These are phyloP conservation scores for Penicillium roqueforti DNA, from an alignment of 495 filamentous ascomycete species.

Conservation along the genomic window DNA sequence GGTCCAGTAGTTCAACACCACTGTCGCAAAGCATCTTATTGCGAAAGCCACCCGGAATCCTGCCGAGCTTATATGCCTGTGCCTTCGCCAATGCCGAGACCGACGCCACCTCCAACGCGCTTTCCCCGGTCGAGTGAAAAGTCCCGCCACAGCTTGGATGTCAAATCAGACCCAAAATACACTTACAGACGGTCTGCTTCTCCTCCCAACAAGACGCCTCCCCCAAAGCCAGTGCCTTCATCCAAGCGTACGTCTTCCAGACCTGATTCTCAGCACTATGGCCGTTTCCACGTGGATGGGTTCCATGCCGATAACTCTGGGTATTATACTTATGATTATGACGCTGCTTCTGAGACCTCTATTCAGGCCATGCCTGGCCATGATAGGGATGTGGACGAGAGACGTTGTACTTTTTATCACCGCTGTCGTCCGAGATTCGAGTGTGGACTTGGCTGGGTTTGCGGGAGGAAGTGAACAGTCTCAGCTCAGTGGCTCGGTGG, in stretches of 20 bases:
- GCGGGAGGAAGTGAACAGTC: neutral
- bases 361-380: neutral
- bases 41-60: neutral
- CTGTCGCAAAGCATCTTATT: neutral
- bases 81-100: neutral
- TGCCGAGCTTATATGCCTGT: neutral
- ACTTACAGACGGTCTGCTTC: neutral
- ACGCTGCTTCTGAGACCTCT: constrained; percentile 1
- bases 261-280: neutral
- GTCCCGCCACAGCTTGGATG: neutral
- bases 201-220: neutral
- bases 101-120: neutral
- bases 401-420: neutral
- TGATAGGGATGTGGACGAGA: neutral
- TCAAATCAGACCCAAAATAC: neutral
- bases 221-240: neutral
- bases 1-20: neutral
- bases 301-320: neutral
- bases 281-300: neutral
- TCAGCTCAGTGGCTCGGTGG: neutral
- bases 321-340: neutral
- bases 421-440: constrained; percentile 5
- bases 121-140: neutral
- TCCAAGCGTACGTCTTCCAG: neutral
- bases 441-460: constrained; percentile 1